These are phyloP conservation scores for Fereydounia khargensis DNA, from an alignment of 1,284 basidiomycete genomes.

Conservation along the genomic window DNA sequence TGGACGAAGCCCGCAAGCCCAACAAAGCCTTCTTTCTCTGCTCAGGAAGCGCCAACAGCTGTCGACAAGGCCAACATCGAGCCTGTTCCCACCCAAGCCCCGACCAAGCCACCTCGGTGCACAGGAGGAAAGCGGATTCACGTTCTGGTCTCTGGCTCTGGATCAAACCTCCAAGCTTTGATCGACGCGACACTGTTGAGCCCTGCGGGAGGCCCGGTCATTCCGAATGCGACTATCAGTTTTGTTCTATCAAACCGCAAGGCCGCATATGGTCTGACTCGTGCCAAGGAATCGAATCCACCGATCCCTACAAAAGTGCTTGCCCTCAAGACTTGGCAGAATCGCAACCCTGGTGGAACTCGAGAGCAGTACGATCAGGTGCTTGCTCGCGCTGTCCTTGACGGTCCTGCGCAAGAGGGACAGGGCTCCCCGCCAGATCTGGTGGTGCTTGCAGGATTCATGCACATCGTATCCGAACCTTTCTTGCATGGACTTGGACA, in stretches of 20 bases:
- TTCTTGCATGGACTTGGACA: conserved; percentile 60
- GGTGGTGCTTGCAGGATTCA: conserved; percentile 92
- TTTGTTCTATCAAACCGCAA: conserved; percentile 91
- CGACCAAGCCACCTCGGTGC: conserved; percentile 18
- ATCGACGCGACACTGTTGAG: conserved; percentile 77
- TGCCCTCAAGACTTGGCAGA: conserved; percentile 80
- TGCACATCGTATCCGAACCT: conserved; percentile 75
- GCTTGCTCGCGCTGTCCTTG: conserved; percentile 72
- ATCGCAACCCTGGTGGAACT: conserved; percentile 68
- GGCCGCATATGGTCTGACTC: conserved; percentile 80
- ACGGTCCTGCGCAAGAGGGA: conserved; percentile 18
- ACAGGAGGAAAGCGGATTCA: conserved; percentile 49
- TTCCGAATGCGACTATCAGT: conserved; percentile 66
- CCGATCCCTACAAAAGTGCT: conserved; percentile 78
- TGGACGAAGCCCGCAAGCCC: too few species aligned
- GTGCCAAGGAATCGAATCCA: conserved; percentile 70
- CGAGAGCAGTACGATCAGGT: conserved; percentile 82
- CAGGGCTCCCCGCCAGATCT: conserved; percentile 67
- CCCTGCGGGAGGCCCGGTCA: conserved; percentile 58
- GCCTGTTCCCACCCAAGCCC: neutral
- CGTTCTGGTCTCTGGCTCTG: conserved; percentile 54
- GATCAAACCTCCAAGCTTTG: conserved; percentile 91
- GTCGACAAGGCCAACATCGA: neutral
- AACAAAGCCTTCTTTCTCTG: too few species aligned
- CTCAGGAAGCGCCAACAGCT: neutral